Evolutionary conservation across 352 stramenopile species (phyloP), one percentile per base, ranked within the genome.

Genomic region (Phytophthora constricta): DNA sequence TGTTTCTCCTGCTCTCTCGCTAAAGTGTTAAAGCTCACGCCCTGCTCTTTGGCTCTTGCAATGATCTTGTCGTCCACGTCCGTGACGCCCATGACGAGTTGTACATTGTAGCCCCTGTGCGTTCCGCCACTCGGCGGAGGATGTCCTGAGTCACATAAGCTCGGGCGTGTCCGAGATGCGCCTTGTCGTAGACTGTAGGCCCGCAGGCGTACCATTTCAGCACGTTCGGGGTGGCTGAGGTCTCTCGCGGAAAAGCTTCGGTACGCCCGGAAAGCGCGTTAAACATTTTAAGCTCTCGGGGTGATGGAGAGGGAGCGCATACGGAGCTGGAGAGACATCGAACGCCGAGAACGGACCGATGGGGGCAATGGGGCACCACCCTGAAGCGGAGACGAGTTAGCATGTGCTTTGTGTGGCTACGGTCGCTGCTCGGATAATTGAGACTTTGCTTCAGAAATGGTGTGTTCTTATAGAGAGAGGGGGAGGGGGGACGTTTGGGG

Each of bases 31-130:
- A 91, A 91, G n/a, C 55, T 41, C 10, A 90, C 62, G 26, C 68
- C 62, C 5, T 68, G 63, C 49, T 90, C 81, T 23, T 74, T 58
- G 17, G 81, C 79, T 25, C 84, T 68, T 41, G 56, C 33, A 58
- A 99, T 98, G 79, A 99, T 99, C 82, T 99, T 99, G 82, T 99
- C 97, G 74, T 99, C 97, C 27, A 99, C 93, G 76, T 99, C 97
- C 7, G 97, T 99, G 67, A 98, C 96, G 60, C 98, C 98, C 71
- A 99, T 97, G 34, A 97, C 87, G 45, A 98, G 89, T 41, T 91
- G 84, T n/a, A 99, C 87, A 50, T 98, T 85, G 78, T 98, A 98
- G 64, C 90, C 80, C 64, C 98, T 97, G 95, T 90, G 31, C 76
- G 70, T 62, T 92, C 69, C 13, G 98, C 62, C 19, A 99, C 74